Percentiles rank a stretch among this genome's conserved stretches.
Evolutionary conservation across 2,329 filamentous ascomycete genomes (phyloP).

Genomic region (Ceratocystis albifundus): DNA sequence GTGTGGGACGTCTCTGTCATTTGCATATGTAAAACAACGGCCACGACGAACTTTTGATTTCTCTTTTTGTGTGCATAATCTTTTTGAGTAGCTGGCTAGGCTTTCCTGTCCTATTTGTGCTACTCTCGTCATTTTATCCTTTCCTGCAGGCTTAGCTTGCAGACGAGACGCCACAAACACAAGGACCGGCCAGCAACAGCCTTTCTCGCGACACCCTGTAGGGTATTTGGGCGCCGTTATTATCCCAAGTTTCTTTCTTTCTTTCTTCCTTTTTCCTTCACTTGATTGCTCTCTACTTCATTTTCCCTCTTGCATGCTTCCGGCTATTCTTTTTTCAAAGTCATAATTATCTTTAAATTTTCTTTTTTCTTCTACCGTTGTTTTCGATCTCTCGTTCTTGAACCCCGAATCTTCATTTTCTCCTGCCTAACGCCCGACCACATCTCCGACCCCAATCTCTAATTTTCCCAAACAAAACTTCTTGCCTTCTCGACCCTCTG

Average conservation of each 20-base stretch:
- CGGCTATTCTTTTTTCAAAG: neutral
- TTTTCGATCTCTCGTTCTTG: neutral
- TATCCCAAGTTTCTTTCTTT: neutral
- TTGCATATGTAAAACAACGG: constrained; percentile 2
- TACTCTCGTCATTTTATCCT: neutral
- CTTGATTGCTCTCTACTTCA: neutral
- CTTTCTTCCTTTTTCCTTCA: neutral
- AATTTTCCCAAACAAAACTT: neutral
- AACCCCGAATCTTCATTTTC: neutral
- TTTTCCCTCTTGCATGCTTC: neutral
- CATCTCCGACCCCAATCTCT: neutral
- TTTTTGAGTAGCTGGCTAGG: neutral
- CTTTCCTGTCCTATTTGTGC: neutral
- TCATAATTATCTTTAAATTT: neutral
- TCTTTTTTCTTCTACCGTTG: no score
- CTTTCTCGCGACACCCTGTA: constrained; percentile 6
- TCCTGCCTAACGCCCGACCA: neutral
- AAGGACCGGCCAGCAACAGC: neutral
- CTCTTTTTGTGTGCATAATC: neutral
- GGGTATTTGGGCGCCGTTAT: neutral
- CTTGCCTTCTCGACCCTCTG: neutral
- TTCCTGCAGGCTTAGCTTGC: neutral
- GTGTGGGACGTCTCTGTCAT: neutral
- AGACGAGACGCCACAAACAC: neutral
- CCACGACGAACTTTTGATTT: neutral